Conservation (phyloP, 164 flowering plant genomes). For the Chloranthus sessilifolius region DNA sequence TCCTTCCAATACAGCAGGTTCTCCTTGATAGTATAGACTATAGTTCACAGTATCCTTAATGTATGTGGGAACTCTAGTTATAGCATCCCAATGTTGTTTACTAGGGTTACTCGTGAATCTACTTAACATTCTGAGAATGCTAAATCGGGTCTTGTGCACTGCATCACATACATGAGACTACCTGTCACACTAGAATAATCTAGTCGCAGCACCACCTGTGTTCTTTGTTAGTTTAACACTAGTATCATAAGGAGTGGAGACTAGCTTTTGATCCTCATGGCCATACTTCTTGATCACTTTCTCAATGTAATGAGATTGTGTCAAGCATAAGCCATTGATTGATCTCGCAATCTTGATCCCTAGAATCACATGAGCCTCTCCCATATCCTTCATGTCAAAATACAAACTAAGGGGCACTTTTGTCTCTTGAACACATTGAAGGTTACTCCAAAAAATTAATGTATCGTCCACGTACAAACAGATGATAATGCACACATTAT, state of each 20-base stretch:
- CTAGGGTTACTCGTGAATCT: not conserved
- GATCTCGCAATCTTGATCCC: not conserved
- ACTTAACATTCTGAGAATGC: not conserved
- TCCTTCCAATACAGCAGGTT: not conserved
- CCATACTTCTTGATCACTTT: too few species aligned
- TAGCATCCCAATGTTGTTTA: not conserved
- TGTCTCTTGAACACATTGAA: too few species aligned
- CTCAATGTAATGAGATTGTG: not conserved
- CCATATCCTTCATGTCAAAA: too few species aligned
- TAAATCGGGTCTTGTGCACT: not conserved
- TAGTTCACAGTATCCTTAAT: too few species aligned
- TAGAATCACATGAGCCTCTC: not conserved
- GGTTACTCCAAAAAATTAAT: too few species aligned
- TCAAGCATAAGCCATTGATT: not conserved
- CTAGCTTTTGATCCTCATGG: not conserved
- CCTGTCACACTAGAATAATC: not conserved
- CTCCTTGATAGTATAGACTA: too few species aligned
- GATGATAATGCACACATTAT: not conserved
- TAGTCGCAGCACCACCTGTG: not conserved
- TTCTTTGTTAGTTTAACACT: too few species aligned
- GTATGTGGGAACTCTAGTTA: too few species aligned
- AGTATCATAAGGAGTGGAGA: not conserved
- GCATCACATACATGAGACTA: not conserved
- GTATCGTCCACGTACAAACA: too few species aligned
- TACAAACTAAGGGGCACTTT: too few species aligned